Evolutionary conservation across 2,329 filamentous ascomycete species (phyloP).

Genomic region (Endoconidiophora polonica): DNA sequence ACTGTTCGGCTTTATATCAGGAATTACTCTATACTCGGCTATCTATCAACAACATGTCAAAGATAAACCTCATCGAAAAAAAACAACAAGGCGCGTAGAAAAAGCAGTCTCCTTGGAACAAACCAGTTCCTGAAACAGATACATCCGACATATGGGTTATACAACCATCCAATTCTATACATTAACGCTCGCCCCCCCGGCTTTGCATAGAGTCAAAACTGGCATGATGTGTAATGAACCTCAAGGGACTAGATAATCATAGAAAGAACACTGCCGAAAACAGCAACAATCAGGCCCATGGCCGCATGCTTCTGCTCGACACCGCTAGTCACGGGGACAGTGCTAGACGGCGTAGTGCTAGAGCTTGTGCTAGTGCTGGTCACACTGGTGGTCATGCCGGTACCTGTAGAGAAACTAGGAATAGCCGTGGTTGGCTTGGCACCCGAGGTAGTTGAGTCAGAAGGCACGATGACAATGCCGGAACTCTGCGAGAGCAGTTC

Average conservation of each 20-base stretch:
- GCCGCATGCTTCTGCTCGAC: background rate
- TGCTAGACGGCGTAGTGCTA: background rate
- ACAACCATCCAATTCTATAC: background rate
- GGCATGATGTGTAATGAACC: no score
- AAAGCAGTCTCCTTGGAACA: no score
- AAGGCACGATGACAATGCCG: background rate
- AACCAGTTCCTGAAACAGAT: no score
- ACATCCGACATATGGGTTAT: no score
- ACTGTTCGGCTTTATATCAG: no score
- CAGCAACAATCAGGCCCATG: background rate
- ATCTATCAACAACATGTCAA: no score
- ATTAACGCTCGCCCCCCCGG: background rate
- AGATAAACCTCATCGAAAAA: no score
- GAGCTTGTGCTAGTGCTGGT: background rate
- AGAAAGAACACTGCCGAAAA: background rate
- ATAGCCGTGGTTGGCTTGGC: background rate
- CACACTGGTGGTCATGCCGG: background rate
- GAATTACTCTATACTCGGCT: no score
- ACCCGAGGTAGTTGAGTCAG: background rate
- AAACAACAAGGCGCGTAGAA: no score
- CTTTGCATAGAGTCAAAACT: no score
- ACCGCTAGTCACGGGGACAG: slow-evolving; percentile 1
- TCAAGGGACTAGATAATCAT: slow-evolving; percentile 1
- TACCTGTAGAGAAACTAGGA: background rate
- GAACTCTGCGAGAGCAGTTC: slow-evolving; percentile 8